Evolutionary conservation across 805 yeast species (phyloP).

Genomic region (Zygoascus flipseniorum): DNA sequence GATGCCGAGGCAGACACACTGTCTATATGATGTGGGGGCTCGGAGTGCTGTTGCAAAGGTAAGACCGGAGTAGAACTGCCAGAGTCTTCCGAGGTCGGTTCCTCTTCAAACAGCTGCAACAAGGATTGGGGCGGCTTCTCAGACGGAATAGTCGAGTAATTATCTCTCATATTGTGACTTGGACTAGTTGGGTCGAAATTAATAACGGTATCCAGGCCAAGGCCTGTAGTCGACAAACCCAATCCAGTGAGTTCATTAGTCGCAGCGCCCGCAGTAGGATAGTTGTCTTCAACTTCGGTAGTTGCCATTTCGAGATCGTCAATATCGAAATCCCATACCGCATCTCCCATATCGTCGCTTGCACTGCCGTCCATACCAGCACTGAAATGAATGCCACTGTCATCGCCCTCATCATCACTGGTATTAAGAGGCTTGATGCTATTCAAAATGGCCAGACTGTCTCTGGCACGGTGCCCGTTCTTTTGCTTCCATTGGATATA

Average conservation of each 20-base stretch:
- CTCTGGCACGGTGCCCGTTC: slow-evolving; percentile 35
- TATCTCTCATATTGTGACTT: neutral
- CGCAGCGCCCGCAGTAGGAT: slow-evolving; percentile 1
- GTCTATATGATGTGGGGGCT: slow-evolving; percentile 3
- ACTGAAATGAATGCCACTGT: neutral
- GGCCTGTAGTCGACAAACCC: neutral
- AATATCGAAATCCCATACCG: slow-evolving; percentile 1
- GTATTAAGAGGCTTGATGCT: slow-evolving; percentile 7
- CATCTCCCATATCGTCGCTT: neutral
- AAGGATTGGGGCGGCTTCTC: slow-evolving; percentile 66
- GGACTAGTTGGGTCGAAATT: neutral
- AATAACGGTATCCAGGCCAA: neutral
- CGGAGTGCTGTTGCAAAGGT: neutral
- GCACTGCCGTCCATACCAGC: neutral
- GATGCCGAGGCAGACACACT: neutral
- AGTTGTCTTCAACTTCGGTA: neutral
- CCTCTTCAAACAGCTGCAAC: slow-evolving; percentile 58
- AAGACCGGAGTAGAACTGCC: neutral
- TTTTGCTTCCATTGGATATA: slow-evolving; percentile 48
- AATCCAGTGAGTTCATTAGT: neutral
- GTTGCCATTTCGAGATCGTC: slow-evolving; percentile 22
- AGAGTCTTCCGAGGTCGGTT: slow-evolving; percentile 27
- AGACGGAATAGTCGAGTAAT: neutral
- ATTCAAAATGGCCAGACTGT: slow-evolving; percentile 28
- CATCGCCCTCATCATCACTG: slow-evolving; percentile 17